These are phyloP conservation scores for Primulina huaijiensis DNA, from an alignment of 257 asterid genomes.

Conservation along the genomic window DNA sequence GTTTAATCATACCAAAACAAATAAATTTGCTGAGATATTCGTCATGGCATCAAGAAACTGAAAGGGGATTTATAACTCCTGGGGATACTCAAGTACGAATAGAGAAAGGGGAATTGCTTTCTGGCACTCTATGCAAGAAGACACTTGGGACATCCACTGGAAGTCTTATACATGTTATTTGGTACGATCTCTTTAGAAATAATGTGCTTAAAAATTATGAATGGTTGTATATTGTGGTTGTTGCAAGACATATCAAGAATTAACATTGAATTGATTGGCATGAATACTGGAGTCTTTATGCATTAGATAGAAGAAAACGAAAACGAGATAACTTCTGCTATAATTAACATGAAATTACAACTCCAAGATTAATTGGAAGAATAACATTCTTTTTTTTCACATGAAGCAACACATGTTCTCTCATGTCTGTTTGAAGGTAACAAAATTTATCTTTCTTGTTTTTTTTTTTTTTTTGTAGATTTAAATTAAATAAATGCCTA, in stretches of 20 bases:
- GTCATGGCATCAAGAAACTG: slow-evolving; percentile 93
- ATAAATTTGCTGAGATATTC: slow-evolving; percentile 82
- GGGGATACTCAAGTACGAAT: slow-evolving; percentile 97
- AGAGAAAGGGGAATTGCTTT: slow-evolving; percentile 90
- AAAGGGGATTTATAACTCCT: slow-evolving; percentile 82
- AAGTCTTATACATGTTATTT: slow-evolving; percentile 95
- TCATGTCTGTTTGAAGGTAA: background rate
- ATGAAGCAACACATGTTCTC: too few relatives aligned
- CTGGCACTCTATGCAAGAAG: slow-evolving; percentile 98
- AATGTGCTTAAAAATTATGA: background rate
- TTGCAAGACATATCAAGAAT: background rate
- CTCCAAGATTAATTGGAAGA: too few relatives aligned
- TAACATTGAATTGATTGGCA: background rate
- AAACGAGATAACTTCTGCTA: too few relatives aligned
- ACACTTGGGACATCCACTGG: slow-evolving; percentile 95
- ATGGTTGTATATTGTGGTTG: slow-evolving; percentile 11
- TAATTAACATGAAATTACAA: too few relatives aligned
- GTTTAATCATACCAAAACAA: slow-evolving; percentile 89
- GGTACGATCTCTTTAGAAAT: slow-evolving; percentile 41
- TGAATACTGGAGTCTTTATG: background rate
- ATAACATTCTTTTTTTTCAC: too few relatives aligned
- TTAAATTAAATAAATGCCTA: background rate
- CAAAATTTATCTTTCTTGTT: slow-evolving; percentile 1
- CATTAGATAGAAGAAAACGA: too few relatives aligned
- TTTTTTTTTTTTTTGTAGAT: background rate